phyloP scores from a whole-genome alignment of 1,284 basidiomycete species.

The Melampsora abietis-canadensis region DNA sequence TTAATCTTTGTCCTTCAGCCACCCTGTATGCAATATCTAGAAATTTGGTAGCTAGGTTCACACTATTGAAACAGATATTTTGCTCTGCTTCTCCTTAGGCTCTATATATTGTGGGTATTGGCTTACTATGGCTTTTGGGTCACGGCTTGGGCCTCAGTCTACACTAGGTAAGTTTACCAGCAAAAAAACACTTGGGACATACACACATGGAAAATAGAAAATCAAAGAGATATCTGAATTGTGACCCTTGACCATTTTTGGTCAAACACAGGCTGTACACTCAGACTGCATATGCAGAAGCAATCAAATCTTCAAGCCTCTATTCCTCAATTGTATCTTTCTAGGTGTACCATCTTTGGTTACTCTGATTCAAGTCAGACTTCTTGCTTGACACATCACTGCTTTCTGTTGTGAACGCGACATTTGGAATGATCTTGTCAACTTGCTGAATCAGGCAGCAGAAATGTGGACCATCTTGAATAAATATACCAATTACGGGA shows the following conservation, averaged over 20 bases:
- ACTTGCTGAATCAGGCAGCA: background rate
- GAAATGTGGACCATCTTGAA: background rate
- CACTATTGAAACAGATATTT: background rate
- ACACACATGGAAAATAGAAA: background rate
- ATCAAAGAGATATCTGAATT: background rate
- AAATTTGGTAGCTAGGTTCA: background rate
- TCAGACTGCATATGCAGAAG: background rate
- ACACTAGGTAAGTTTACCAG: background rate
- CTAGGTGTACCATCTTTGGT: background rate
- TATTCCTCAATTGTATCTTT: slow-evolving; percentile 5
- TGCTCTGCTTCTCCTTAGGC: background rate
- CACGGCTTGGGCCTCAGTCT: background rate
- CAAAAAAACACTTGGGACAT: background rate
- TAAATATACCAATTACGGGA: background rate
- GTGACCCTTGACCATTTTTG: background rate
- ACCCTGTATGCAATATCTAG: background rate
- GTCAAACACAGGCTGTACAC: background rate
- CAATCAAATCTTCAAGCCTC: background rate
- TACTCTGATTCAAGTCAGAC: background rate
- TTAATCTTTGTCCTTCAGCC: no score
- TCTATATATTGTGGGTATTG: slow-evolving; percentile 1
- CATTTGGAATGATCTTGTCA: background rate
- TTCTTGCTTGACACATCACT: background rate
- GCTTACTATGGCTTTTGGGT: slow-evolving; percentile 3
- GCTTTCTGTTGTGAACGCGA: background rate